Evolutionary conservation across 352 stramenopile genomes (phyloP), one percentile per base, ranked within the genome.

Genomic region (Achlya hypogyna): DNA sequence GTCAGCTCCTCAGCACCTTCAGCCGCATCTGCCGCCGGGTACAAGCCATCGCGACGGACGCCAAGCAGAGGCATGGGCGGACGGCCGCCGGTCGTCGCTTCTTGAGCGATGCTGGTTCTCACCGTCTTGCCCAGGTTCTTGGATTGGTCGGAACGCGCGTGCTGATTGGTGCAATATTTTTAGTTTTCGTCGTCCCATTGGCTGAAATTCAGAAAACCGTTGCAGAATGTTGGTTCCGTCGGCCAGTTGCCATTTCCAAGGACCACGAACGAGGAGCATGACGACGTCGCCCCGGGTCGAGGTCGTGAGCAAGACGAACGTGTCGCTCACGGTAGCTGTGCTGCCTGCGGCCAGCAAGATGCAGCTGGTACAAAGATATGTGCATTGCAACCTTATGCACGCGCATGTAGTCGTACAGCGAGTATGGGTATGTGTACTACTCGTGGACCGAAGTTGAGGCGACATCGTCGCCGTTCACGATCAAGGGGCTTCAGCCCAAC

Each of bases 351-450:
- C 59, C 23, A 34, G 12, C 34, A 66, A 66, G 43, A 60, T 66
- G 34, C 59, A 66, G 47, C 25, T 66, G 59, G 59, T 66, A 66
- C 25, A 65, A 65, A 75, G 29, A 43, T 54, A 28, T 60, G 9
- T 8, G 22, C 22, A 59, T 28, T 23, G 27, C 16, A 43, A 10
- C n/a, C 4, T 38, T 22, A 29, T 66, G 20, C 27, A 31, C 16
- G 1, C 1, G 23, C 29, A 43, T 0, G 25, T 65, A 90, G 81
- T 82, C 81, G 40, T 75, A 89, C 70, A 92, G 83, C 43, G 85
- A 92, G 67, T 81, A 92, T 58, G 83, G 85, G 34, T 94, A 92
- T 64, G 83, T 94, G 27, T 94, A 92, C 68, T 94, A 94, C 77
- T 92, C 82, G 62, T 94, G 85, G 85, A 74, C 65, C 59, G 81